A percentile compares a stretch with the other conserved stretches of the same genome.
Evolutionary conservation across 129 eudicot species (phyloP).

Genomic region (Pseudognaphalium luteoalbum): DNA sequence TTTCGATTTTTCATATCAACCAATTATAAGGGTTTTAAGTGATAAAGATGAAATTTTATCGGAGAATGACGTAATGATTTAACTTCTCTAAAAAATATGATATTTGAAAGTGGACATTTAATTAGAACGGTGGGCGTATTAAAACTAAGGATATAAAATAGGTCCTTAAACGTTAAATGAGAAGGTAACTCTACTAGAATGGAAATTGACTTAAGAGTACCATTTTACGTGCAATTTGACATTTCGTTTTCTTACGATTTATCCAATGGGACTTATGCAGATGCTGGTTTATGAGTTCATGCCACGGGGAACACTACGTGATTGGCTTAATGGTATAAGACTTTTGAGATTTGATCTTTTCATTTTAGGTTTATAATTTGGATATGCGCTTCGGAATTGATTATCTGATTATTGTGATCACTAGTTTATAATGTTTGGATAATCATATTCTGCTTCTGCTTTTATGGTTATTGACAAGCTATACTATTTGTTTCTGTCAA

Average conservation of each 20-base stretch:
- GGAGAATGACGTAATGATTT: background rate
- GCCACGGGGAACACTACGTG: slow-evolving; percentile 74
- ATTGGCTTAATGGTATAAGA: slow-evolving; percentile 70
- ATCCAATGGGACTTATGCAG: slow-evolving; percentile 36
- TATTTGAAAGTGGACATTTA: too few relatives aligned
- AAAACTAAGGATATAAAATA: too few relatives aligned
- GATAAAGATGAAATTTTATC: too few relatives aligned
- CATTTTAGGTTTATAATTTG: background rate
- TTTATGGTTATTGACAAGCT: slow-evolving; percentile 4
- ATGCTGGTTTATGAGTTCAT: slow-evolving; percentile 90
- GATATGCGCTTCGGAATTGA: background rate
- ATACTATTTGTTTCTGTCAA: background rate
- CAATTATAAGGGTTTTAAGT: background rate
- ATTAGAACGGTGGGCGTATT: background rate
- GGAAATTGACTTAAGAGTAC: too few relatives aligned
- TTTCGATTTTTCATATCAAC: background rate
- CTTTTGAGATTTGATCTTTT: slow-evolving; percentile 9
- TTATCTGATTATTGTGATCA: background rate
- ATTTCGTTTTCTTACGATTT: background rate
- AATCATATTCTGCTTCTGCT: background rate
- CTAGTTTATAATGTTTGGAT: background rate
- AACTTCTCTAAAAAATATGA: background rate
- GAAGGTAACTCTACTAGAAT: too few relatives aligned
- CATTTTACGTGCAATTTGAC: too few relatives aligned
- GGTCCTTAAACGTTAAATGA: too few relatives aligned